Base-by-base conservation (phyloP, 495 filamentous ascomycete genomes). In the Penicillium parvum region DNA sequence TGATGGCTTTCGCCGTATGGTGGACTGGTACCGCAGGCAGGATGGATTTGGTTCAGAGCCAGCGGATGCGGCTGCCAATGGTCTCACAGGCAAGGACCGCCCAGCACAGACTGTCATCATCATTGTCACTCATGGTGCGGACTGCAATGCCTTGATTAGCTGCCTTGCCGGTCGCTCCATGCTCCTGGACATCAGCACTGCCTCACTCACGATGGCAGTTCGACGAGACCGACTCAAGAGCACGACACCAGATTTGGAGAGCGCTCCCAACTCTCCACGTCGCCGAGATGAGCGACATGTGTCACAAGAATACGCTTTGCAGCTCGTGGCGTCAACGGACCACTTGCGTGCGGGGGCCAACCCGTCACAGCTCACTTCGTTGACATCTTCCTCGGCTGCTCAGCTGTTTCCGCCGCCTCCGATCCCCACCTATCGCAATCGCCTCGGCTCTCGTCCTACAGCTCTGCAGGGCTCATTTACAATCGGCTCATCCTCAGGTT, bases 41-140 rank as follows among this genome's bases (percentile, higher is more conserved):
- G 74, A 37, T 75, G 83, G 21, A 70, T 74, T 35, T 49, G 14
- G 11, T 38, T 39, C 61, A 3, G 64, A 66, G 43, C 37, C 18
- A 10, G 32, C 37, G 25, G 49, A 30, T 8, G 41, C 60, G 33
- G 22, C 49, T 46, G 53, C 51, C 8, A 68, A 76, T 42, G 67
- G 75, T 4, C 65, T 71, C 10, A 71, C 12, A 6, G 32, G 77
- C 9, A 68, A 75, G 3, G 76, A 83, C 17, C 67, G 72, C 19
- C 83, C 92, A 51, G 66, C 75, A 4, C 87, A 97, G 52, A 76
- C 86, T 0, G 80, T 97, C 5, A 64, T 99, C n/a, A 75, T 99
- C 20, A 64, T 99, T 9, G 88, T 99, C 37, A 95, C 94, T 0
- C 92, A 99, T 55, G 91, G 91, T n/a, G 94, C 94, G 8, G 94